Base-by-base conservation (phyloP, 306 rosid species). In the Sophora flavescens region DNA sequence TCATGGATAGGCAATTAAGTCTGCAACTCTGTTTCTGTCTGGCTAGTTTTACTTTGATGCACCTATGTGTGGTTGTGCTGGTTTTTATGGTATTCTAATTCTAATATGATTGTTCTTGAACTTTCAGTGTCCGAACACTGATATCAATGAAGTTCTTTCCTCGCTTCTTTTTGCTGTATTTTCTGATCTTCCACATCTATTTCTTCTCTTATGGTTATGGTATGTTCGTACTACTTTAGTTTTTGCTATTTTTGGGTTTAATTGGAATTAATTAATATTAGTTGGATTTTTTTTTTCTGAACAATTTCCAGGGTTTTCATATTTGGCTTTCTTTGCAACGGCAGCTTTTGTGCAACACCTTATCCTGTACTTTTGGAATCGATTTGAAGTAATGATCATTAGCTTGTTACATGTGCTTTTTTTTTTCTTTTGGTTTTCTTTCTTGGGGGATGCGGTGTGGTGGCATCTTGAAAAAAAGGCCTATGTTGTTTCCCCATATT, bases 111-210 rank as follows among this genome's bases (percentile, higher is more conserved):
- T 70, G 59, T 83, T 42, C 51, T 78, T 70, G 22, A 33, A 60
- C 62, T 78, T 85, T 91, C 97, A 95, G 98, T 69, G 99, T 92
- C 26, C 97, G 97, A 39, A 95, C 99, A 35, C 99, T 97, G 61
- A 95, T 95, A 85, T 95, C 99, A 2, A 95, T 92, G 99, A 95
- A 95, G 90, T 95, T 92, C 87, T 95, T 92, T 78, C 97, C 99
- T 70, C 99, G 97, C 78, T 95, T 92, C 90, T 92, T 92, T 88
- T 84, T 95, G 86, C 88, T 95, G 80, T 95, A 95, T 82, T 95
- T 95, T 83, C 88, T 95, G 77, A 97, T 89, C 79, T 95, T 95
- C 79, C 99, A 95, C 88, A 90, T 95, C 72, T 95, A 95, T 79
- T 95, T 95, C 96, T 95, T 95, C 84, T 90, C 99, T 65, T 95